Base-by-base conservation (phyloP, 352 stramenopile genomes). In the Globisporangium echinulatum region DNA sequence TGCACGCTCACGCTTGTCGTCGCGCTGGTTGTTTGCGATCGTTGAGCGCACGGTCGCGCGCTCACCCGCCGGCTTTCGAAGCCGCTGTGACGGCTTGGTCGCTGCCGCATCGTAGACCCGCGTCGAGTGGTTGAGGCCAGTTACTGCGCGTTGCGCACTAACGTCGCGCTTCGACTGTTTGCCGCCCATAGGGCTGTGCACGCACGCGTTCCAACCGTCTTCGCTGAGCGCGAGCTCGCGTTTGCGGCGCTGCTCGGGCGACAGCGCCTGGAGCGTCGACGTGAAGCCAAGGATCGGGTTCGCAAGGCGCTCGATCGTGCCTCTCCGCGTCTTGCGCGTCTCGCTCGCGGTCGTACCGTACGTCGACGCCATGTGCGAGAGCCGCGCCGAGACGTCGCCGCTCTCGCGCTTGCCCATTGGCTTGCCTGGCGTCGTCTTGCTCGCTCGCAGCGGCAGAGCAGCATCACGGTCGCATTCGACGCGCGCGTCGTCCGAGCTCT, bases 241-340 rank as follows among this genome's bases (percentile, higher is more conserved):
- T 47, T 77, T 81, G 50, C 76, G 71, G 2, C 82, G 74, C n/a
- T 75, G 69, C 7, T 70, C 79, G 2, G 71, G 71, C 1, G 82
- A 77, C 4, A 92, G 63, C 25, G 82, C 82, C 52, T 82, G 69
- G 7, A 92, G 56, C 9, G 80, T 90, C 37, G 80, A 88, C 9
- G 78, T 74, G 60, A 85, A 69, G 1, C 82, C 78, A n/a, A 71
- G 65, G 49, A 92, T 87, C 19, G 82, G 82, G 59, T 92, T 88
- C 11, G 82, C 70, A 1, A 92, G 70, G 1, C 82, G 74, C 19
- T 81, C 56, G 7, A 90, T 68, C 8, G 82, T 92, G 51, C 80
- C 69, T 46, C 82, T 83, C 8, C 75, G 70, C 7, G 77, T 66
- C 49, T 85, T 87, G 48, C 73, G 63, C 14, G 70, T 68, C n/a